Conservation (phyloP, 2,329 filamentous ascomycete genomes). For the Tothia fuscella region DNA sequence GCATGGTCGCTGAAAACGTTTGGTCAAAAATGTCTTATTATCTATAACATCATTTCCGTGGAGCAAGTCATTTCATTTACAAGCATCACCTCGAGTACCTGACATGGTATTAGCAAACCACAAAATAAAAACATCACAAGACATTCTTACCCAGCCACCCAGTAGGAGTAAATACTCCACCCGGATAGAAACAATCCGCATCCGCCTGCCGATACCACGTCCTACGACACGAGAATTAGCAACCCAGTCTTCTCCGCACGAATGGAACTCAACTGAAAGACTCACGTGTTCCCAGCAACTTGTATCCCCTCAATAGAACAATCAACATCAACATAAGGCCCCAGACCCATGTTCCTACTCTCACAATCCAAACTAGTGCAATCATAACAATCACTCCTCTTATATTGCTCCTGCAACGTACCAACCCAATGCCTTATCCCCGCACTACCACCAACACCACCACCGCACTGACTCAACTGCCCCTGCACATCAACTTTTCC, state of each 20-base stretch:
- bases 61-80: no score
- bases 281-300: not conserved
- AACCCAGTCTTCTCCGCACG: not conserved
- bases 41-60: no score
- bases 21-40: no score
- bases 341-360: not conserved
- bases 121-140: no score
- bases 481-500: not conserved
- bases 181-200: not conserved
- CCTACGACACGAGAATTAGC: not conserved
- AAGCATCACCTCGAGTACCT: no score
- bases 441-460: no score
- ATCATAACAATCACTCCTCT: not conserved
- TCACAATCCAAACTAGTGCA: not conserved
- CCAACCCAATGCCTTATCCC: not conserved
- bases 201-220: slow-evolving; percentile 2
- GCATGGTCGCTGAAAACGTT: no score
- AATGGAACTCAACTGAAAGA: not conserved
- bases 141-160: not conserved
- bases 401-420: not conserved
- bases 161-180: not conserved
- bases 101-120: no score
- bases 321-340: not conserved
- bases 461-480: not conserved
- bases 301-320: not conserved